Base-by-base conservation (phyloP, 345 rosid species). In the Brassica juncea region DNA sequence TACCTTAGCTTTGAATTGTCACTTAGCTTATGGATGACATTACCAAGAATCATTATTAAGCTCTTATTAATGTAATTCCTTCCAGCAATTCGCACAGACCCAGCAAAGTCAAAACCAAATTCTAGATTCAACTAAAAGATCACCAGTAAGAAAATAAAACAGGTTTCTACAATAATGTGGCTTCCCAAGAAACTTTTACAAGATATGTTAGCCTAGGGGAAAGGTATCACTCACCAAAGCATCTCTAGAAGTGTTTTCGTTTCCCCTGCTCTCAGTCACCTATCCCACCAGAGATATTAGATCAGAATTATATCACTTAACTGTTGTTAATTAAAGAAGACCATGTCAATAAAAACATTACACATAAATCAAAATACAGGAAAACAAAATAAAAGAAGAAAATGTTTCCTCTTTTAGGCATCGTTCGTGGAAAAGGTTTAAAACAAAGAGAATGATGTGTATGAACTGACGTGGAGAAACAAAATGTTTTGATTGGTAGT, bases 21-120 rank as follows among this genome's bases (percentile, higher is more conserved):
- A 76, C 97, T 92, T 74, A 92, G 83, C 80, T 94, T 94, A 83
- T 94, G 92, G 62, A 94, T 94, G 60, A 92, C 99, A 83, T 91
- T 92, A 58, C 97, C 96, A 82, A 92, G 96, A 87, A 85, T 80
- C 99, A 92, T 91, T 85, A 92, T 23, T 11, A 44, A 88, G 83
- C 99, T 94, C 91, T 89, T 94, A 85, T 91, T 94, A 63, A 94
- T 94, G 84, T 89, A 77, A 90, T 94, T 74, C 96, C 99, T 87
- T 94, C 98, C 54, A 86, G 97, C 95, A 62, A 92, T 90, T 65
- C 93, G 82, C 52, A 91, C 97, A 31, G 99, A 94, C 3, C 98
- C 98, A 65, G 97, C 96, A 80, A 94, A 88, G 86, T 94, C 96
- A 30, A 23, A 23, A 92, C 97, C 89, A 92, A 86, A 77, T 91